Base-by-base conservation (phyloP, 2,329 filamentous ascomycete species). In the Pyrenophora seminiperda region DNA sequence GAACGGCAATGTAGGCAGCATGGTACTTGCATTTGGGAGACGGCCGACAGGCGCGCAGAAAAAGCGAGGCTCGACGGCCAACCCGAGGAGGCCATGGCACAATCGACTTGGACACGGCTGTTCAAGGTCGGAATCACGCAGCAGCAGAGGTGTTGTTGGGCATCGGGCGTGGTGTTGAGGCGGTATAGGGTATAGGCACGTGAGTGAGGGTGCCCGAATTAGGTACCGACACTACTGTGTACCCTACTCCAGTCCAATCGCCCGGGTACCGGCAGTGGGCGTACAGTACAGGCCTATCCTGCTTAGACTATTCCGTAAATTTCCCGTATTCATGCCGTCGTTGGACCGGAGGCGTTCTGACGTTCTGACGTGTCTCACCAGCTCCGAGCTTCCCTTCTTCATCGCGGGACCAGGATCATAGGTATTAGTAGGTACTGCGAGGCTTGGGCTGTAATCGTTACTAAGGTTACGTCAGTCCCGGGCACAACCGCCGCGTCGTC, bases 21-120 rank as follows among this genome's bases (percentile, higher is more conserved):
- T 52, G 50, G 47, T 66, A 77, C 76, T 71, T 79, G 73, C 78
- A 81, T 79, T 75, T 76, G 76, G 11, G 76, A 73, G 42, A 75
- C 76, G 29, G 67, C 66, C 24, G 67, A 54, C 52, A 81, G 66
- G 46, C 78, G 71, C 41, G 76, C 73, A 15, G 77, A 73, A 63
- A 81, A 80, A 48, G 63, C 73, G 56, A 80, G 49, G 32, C 54
- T 48, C 17, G 66, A 57, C 31, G 66, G 74, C 78, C 78, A 80
- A 58, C 73, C 68, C 40, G 58, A 45, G 36, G 60, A 40, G 41
- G 61, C 59, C 63, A 67, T 67, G 55, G 50, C 40, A 30, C 37
- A 38, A 7, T 20, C 18, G 3, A 24, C 15, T 24, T 24, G 7
- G 34, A 31, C 13, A 24, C 14, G 17, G 15, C 29, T 17, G 24